Conservation (phyloP, 2,329 filamentous ascomycete genomes). For the Plenodomus biglobosus region DNA sequence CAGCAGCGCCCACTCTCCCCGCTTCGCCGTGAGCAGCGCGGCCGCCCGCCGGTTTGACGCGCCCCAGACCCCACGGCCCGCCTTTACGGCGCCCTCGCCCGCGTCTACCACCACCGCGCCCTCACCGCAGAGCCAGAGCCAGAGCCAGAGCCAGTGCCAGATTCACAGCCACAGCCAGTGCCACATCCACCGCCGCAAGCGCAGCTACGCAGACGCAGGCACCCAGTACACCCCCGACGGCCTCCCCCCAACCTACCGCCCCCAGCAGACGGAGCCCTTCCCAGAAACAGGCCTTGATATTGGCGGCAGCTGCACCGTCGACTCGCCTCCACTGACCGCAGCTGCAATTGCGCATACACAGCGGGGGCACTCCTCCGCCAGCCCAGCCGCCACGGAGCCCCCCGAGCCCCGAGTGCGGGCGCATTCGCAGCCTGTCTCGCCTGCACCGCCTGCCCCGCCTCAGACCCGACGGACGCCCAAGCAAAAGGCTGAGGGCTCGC, state of each 20-base stretch:
- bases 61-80: conserved; percentile 23
- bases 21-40: conserved; percentile 36
- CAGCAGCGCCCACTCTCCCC: conserved; percentile 34
- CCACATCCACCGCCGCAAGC: too few species aligned
- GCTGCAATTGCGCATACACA: conserved; percentile 21
- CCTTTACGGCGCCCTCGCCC: conserved; percentile 28
- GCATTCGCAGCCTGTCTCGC: conserved; percentile 33
- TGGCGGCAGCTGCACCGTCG: conserved; percentile 6
- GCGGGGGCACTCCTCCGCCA: conserved; percentile 39
- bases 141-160: too few species aligned
- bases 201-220: conserved; percentile 51
- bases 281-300: background rate
- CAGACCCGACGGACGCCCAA: conserved; percentile 13
- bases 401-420: conserved; percentile 40
- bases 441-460: conserved; percentile 21
- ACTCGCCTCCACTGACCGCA: conserved; percentile 12
- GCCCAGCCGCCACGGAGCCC: conserved; percentile 37
- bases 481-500: conserved; percentile 13
- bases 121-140: conserved; percentile 32
- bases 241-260: conserved; percentile 48
- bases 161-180: too few species aligned
- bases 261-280: conserved; percentile 9
- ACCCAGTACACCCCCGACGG: conserved; percentile 59
- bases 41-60: conserved; percentile 33
- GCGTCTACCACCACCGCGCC: conserved; percentile 21